Base-by-base conservation (phyloP, 257 asterid species). In the Gentiana dahurica region DNA sequence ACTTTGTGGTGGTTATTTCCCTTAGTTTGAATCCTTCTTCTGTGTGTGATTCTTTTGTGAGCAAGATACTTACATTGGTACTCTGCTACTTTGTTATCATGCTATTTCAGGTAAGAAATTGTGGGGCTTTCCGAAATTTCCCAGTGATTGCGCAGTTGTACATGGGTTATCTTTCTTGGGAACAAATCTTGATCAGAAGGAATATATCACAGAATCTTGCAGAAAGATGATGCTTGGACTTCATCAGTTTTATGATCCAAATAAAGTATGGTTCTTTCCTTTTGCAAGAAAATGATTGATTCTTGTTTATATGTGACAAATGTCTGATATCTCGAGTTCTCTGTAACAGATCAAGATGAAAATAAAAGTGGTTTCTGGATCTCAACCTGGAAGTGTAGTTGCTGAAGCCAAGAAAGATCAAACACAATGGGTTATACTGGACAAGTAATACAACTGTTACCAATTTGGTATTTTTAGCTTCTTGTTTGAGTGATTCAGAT, bases 391-490 rank as follows among this genome's bases (percentile, higher is more conserved):
- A 73, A 80, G 55, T 7, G 94, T 90, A 48, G 95, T 87, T 56
- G 81, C 87, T 55, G 95, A 90, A 70, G 91, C 91, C 59, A 79
- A 77, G 78, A 81, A 69, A 64, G 68, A 75, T 70, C 82, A 68
- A 54, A 51, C 91, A 36, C 75, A 77, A 57, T 90, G 98, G 96
- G 84, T 90, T 54, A 75, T 90, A 39, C 70, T 90, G 75, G 98
- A 90, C 65, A 90, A 80, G 97, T 90, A 90, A 77, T 77, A 55
- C 55, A 45, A 58, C 12, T 55, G 12, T 34, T 62, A 43, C 7
- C 60, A 36, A 71, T 59, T 45, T 55, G 35, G 52, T 13, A 52
- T 55, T 47, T 43, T 35, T 47, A 12, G 3, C 37, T 37, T 41
- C 43, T 49, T 12, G 46, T 41, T 39, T 41, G 46, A 41, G 6